phyloP scores from a whole-genome alignment of 2,329 filamentous ascomycete species.

The Colletotrichum sp. region DNA sequence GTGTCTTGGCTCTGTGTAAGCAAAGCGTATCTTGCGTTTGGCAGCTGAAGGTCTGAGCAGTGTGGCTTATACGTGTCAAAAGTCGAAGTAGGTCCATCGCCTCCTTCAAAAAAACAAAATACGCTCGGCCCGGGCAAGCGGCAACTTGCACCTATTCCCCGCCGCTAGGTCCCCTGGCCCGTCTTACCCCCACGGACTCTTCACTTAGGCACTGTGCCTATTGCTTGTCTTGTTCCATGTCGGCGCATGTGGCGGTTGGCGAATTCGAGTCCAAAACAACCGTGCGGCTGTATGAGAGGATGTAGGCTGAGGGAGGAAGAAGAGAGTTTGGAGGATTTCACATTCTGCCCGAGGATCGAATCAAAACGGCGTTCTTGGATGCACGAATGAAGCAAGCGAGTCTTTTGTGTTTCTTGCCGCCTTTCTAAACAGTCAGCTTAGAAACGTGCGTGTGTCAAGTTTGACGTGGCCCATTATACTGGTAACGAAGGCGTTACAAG shows the following conservation, averaged over 20 bases:
- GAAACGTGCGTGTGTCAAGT: constrained; percentile 9
- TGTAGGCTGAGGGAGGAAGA: background rate
- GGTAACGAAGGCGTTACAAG: background rate
- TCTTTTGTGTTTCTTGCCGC: background rate
- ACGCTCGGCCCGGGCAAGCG: constrained; percentile 9
- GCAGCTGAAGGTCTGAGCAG: constrained; percentile 14
- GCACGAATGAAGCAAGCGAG: background rate
- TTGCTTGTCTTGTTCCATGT: background rate
- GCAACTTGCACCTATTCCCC: background rate
- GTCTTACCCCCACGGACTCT: background rate
- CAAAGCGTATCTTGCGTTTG: constrained; percentile 21
- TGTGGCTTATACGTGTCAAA: constrained; percentile 17
- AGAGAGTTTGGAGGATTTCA: constrained; percentile 12
- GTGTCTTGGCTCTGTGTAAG: constrained; percentile 18
- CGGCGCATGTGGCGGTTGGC: constrained; percentile 1
- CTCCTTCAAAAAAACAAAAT: background rate
- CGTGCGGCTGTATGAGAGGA: constrained; percentile 14
- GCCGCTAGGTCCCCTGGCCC: constrained; percentile 1
- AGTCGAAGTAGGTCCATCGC: background rate
- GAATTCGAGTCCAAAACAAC: background rate
- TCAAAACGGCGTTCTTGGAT: constrained; percentile 2
- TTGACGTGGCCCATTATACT: constrained; percentile 4
- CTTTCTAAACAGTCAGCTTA: background rate
- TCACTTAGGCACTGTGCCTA: background rate
- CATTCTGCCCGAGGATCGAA: constrained; percentile 18